A percentile compares a stretch with the other conserved stretches of the same genome.
These are phyloP conservation scores for Chaetothyriales sp. DNA, from an alignment of 2,329 filamentous ascomycete genomes.

Conservation along the genomic window DNA sequence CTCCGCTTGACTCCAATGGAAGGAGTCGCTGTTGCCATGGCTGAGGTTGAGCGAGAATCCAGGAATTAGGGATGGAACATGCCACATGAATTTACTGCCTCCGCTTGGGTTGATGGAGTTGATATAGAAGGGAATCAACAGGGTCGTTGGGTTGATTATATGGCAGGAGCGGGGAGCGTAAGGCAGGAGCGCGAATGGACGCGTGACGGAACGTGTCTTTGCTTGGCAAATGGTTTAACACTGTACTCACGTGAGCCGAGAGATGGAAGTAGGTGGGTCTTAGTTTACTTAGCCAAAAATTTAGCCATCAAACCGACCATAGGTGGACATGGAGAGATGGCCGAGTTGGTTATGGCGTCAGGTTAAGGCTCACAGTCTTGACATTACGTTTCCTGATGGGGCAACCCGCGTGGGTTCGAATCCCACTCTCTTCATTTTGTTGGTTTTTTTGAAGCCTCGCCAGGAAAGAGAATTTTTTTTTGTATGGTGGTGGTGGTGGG, in stretches of 20 bases:
- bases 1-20: not conserved
- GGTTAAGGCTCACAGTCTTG: slow-evolving; percentile 9
- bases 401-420: slow-evolving; percentile 7
- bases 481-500: too few species aligned
- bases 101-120: not conserved
- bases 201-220: not conserved
- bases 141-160: not conserved
- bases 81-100: not conserved
- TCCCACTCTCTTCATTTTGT: slow-evolving; percentile 7
- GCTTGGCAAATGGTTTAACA: not conserved
- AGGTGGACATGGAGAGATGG: too few species aligned
- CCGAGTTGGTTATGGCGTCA: not conserved
- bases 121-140: not conserved
- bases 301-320: too few species aligned
- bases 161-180: not conserved
- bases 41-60: not conserved
- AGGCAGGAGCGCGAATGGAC: not conserved
- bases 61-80: not conserved
- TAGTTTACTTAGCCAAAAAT: too few species aligned
- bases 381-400: slow-evolving; percentile 9
- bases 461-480: too few species aligned
- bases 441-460: not conserved
- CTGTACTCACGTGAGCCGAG: too few species aligned
- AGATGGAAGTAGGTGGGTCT: too few species aligned
- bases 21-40: not conserved